Conservation (phyloP, 2,329 filamentous ascomycete species). For the Mariannaea elegans region DNA sequence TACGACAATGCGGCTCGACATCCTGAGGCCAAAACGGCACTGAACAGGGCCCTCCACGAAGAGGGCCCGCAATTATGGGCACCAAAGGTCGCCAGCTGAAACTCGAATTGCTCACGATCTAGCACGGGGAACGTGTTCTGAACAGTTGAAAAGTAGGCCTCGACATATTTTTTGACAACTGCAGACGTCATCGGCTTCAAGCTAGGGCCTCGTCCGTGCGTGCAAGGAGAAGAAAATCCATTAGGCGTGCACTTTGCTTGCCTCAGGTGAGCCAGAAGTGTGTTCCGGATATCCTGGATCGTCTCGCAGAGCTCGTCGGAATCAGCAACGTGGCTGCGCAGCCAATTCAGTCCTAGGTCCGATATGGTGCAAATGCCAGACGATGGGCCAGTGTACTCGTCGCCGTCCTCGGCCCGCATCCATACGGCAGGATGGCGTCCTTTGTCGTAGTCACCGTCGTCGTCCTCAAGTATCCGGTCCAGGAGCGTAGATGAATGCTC, state of each 20-base stretch:
- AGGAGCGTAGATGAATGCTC: background rate
- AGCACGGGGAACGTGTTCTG: slow-evolving; percentile 1
- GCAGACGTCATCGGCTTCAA: background rate
- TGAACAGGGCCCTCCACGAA: slow-evolving; percentile 7
- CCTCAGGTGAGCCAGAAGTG: background rate
- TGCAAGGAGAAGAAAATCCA: background rate
- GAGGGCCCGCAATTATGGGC: background rate
- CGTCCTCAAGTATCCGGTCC: background rate
- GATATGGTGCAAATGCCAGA: slow-evolving; percentile 12
- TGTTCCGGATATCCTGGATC: slow-evolving; percentile 2
- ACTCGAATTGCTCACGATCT: background rate
- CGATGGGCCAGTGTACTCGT: slow-evolving; percentile 19
- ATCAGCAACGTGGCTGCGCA: background rate
- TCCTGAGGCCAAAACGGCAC: slow-evolving; percentile 8
- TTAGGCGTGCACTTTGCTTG: slow-evolving; percentile 1
- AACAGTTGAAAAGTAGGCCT: background rate
- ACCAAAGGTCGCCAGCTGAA: background rate
- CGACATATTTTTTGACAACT: background rate
- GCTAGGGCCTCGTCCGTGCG: background rate
- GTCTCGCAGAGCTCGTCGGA: background rate
- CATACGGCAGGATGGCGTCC: background rate
- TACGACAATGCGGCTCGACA: slow-evolving; percentile 11
- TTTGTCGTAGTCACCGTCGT: background rate
- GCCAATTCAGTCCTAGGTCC: slow-evolving; percentile 10
- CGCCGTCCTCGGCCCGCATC: slow-evolving; percentile 1